Evolutionary conservation across 2,329 filamentous ascomycete genomes (phyloP), one percentile per base, ranked within the genome.

Genomic region (Fusarium torreyae): DNA sequence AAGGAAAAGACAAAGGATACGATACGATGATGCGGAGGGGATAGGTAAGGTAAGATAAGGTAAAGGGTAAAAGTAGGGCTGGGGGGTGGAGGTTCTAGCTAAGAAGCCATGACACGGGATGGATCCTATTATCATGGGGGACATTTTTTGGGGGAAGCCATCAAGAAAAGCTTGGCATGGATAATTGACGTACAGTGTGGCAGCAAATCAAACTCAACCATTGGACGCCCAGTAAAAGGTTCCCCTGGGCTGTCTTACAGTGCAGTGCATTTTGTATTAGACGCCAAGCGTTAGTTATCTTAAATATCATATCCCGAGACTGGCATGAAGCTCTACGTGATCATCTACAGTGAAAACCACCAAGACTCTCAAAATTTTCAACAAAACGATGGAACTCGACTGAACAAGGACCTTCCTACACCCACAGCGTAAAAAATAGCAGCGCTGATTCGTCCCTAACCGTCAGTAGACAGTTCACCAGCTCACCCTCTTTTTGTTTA

Each of bases 41-140:
- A 28, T 36, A 40, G 34, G 28, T 33, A 28, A 34, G 56, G 49
- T 17, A 44, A 63, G 57, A 33, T 20, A 36, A 36, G 22, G 36
- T 22, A 40, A 58, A 51, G 43, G 59, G 36, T 65, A 64, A 65
- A 64, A 59, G 68, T 71, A 69, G 68, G 60, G 68, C 68, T 66
- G 68, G 68, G 57, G 55, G 61, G 67, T 61, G 67, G 55, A 64
- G 67, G 67, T 52, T 63, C 58, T 63, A 57, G 64, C 53, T 48
- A 52, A 68, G 64, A 51, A 71, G 68, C 68, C 68, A 70, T 70
- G 68, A 70, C 68, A 65, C 26, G 46, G 53, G 42, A 60, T 57
- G 59, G 61, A 62, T 52, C 51, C 52, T 51, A 55, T 70, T 69
- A 69, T 70, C 68, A 70, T 70, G 68, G 67, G 62, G 67, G 67